These are phyloP conservation scores for Trichoderma breve DNA, from an alignment of 2,329 filamentous ascomycete genomes.

Conservation along the genomic window DNA sequence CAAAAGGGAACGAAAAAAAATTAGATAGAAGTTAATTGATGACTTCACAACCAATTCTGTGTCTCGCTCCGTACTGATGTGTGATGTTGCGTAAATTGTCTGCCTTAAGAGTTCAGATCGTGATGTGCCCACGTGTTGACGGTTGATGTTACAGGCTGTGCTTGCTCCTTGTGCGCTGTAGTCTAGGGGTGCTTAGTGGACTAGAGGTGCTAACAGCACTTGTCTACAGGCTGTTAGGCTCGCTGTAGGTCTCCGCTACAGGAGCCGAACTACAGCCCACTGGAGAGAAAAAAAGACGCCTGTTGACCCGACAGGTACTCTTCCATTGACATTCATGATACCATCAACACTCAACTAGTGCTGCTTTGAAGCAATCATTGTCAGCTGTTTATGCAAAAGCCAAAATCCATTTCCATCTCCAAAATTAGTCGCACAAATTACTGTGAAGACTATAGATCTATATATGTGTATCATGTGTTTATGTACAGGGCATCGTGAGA, in stretches of 20 bases:
- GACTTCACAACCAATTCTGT: constrained; percentile 21
- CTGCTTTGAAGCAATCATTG: background rate
- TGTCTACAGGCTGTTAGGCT: background rate
- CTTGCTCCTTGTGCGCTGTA: background rate
- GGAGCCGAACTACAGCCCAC: background rate
- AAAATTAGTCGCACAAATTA: background rate
- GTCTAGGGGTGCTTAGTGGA: background rate
- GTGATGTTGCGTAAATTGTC: background rate
- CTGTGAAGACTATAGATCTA: background rate
- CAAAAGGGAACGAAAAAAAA: constrained; percentile 43
- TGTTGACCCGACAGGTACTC: too few species aligned
- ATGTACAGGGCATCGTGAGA: background rate
- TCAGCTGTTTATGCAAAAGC: background rate
- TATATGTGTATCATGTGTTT: background rate
- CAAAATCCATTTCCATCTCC: background rate
- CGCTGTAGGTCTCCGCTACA: background rate
- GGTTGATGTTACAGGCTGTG: background rate
- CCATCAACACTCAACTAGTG: too few species aligned
- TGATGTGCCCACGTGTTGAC: background rate
- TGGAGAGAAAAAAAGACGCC: background rate
- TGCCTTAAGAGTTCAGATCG: background rate
- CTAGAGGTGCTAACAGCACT: background rate
- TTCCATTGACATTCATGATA: too few species aligned
- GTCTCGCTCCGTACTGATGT: background rate
- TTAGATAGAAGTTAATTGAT: constrained; percentile 47